These are phyloP conservation scores for Coemansia sp. DNA, from an alignment of 192 early-diverging fungal species.

Conservation along the genomic window DNA sequence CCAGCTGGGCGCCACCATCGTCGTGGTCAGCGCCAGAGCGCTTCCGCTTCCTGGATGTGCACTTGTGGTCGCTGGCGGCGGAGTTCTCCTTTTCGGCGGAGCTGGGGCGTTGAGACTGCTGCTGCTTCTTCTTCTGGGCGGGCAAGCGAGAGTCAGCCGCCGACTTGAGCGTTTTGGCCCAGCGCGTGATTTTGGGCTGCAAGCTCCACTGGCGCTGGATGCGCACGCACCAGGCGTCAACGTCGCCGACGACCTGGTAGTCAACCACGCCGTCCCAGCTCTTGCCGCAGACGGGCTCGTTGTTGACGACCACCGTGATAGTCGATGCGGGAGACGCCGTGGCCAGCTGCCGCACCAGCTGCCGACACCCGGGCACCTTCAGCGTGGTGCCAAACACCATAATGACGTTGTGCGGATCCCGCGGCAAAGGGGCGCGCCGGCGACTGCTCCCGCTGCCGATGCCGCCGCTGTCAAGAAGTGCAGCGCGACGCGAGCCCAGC, in stretches of 20 bases:
- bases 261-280: conserved; percentile 52
- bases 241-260: conserved; percentile 50
- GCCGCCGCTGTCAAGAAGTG: background rate
- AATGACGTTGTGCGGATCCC: conserved; percentile 31
- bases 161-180: conserved; percentile 34
- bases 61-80: background rate
- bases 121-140: background rate
- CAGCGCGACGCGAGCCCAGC: conserved; percentile 26
- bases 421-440: background rate
- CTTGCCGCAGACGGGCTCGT: conserved; percentile 51
- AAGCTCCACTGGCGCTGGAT: conserved; percentile 39
- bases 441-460: background rate
- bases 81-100: conserved; percentile 7
- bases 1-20: background rate
- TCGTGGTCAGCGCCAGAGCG: background rate
- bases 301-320: conserved; percentile 45
- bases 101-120: background rate
- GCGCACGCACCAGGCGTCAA: conserved; percentile 50
- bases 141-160: background rate
- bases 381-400: conserved; percentile 59
- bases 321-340: conserved; percentile 24
- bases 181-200: conserved; percentile 51
- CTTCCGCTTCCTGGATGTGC: conserved; percentile 13
- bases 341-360: conserved; percentile 48
- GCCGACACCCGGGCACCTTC: conserved; percentile 54